Percentiles rank a stretch among this genome's conserved stretches.
phyloP scores from a whole-genome alignment of 2,329 filamentous ascomycete species.

The Claviceps monticola region DNA sequence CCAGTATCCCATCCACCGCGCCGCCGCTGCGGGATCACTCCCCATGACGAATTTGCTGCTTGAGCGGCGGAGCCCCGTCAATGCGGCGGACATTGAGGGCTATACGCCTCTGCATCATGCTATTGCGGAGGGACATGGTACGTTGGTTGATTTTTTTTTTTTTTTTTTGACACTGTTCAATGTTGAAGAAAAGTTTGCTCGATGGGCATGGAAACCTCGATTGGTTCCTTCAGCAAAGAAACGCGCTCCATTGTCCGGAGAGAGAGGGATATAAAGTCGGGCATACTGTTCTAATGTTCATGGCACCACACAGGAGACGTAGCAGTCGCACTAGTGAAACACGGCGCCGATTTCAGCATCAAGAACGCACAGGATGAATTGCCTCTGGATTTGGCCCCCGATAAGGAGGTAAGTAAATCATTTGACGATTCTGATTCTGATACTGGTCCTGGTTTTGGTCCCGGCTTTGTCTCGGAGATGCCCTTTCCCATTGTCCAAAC shows the following conservation, averaged over 20 bases:
- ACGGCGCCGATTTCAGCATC: conserved; percentile 71
- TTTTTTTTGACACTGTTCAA: not conserved
- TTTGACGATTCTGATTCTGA: no score
- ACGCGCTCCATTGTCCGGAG: no score
- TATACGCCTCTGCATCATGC: conserved; percentile 86
- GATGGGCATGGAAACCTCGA: no score
- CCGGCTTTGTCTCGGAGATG: no score
- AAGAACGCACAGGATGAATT: conserved; percentile 56
- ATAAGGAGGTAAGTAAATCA: conserved; percentile 52
- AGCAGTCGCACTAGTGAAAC: conserved; percentile 68
- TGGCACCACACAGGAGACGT: conserved; percentile 49
- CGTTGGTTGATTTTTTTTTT: not conserved
- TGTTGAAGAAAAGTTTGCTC: not conserved
- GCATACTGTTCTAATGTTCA: not conserved
- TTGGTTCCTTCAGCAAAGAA: no score
- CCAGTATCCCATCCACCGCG: conserved; percentile 84
- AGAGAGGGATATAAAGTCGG: no score
- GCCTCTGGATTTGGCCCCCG: conserved; percentile 72
- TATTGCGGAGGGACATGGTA: conserved; percentile 59
- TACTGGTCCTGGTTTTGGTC: no score
- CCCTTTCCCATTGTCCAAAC: no score
- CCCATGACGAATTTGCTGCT: conserved; percentile 74
- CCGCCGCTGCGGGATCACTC: conserved; percentile 78
- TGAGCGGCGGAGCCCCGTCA: conserved; percentile 63
- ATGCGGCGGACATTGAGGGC: conserved; percentile 69